Conservation (phyloP, 176 grass and related monocot species). For the Saccharum spontaneum region DNA sequence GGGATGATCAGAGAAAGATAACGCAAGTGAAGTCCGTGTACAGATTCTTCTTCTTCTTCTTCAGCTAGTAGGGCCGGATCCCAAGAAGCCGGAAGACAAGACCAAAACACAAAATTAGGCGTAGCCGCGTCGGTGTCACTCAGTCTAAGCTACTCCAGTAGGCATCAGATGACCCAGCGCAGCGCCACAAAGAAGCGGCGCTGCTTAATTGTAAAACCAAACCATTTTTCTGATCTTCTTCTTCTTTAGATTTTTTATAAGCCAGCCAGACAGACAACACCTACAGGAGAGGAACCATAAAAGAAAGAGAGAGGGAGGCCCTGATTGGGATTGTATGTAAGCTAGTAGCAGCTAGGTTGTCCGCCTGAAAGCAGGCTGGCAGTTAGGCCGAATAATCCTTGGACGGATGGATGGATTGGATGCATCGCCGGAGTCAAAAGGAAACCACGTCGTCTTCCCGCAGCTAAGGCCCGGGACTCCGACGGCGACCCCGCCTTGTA, state of each 20-base stretch:
- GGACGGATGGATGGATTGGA: conserved; percentile 5
- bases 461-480: conserved; percentile 7
- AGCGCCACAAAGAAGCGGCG: conserved; percentile 58
- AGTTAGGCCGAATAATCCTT: conserved; percentile 32
- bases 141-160: conserved; percentile 26
- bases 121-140: conserved; percentile 1
- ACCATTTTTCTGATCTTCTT: conserved; percentile 23
- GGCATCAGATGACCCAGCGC: conserved; percentile 13
- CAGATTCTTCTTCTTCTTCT: conserved; percentile 71
- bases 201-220: conserved; percentile 40
- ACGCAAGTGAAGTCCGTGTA: conserved; percentile 33
- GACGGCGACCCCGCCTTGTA: conserved; percentile 27
- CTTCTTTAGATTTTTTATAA: not conserved
- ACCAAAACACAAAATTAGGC: conserved; percentile 14
- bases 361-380: conserved; percentile 60
- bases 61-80: conserved; percentile 22
- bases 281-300: not conserved
- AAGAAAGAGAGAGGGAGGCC: not conserved
- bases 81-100: conserved; percentile 25
- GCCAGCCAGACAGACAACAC: not conserved
- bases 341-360: not conserved
- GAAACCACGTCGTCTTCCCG: conserved; percentile 19
- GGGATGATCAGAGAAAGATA: not conserved
- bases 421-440: conserved; percentile 36
- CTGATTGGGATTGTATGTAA: conserved; percentile 60